phyloP scores from a whole-genome alignment of 768 basidiomycete species.

The Termitomyces sp. region DNA sequence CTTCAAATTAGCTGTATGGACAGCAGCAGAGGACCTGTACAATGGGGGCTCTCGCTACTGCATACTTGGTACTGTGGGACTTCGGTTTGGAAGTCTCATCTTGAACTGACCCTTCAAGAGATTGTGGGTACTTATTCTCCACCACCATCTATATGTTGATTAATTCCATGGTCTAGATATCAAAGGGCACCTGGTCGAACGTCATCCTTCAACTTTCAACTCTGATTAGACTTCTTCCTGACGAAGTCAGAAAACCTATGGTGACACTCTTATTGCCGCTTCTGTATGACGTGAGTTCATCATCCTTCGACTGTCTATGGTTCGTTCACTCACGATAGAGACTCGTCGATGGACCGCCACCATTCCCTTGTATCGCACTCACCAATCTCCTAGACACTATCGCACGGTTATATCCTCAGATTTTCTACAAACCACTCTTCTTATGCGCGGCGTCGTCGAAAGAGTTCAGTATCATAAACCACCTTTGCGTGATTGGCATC shows the following conservation, averaged over 20 bases:
- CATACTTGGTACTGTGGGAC: slow-evolving; percentile 34
- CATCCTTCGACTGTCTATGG: not conserved
- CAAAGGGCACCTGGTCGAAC: slow-evolving; percentile 35
- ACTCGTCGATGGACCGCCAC: slow-evolving; percentile 47
- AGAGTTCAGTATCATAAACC: slow-evolving; percentile 51
- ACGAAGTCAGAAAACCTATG: slow-evolving; percentile 38
- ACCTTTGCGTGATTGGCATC: slow-evolving; percentile 49
- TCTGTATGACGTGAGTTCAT: slow-evolving; percentile 42
- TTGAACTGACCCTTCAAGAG: slow-evolving; percentile 34
- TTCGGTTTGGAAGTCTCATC: slow-evolving; percentile 33
- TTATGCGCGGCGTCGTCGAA: slow-evolving; percentile 61
- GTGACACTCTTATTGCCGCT: slow-evolving; percentile 37
- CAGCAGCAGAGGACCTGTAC: slow-evolving; percentile 17
- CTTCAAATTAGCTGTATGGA: slow-evolving; percentile 33
- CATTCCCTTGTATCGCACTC: slow-evolving; percentile 39
- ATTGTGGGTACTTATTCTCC: slow-evolving; percentile 28
- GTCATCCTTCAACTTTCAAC: slow-evolving; percentile 34
- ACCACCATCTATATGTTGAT: slow-evolving; percentile 1
- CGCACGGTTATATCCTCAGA: slow-evolving; percentile 47
- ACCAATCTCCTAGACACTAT: slow-evolving; percentile 46
- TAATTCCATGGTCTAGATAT: slow-evolving; percentile 24
- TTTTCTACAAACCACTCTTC: slow-evolving; percentile 73
- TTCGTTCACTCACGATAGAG: slow-evolving; percentile 43
- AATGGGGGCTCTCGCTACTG: slow-evolving; percentile 27
- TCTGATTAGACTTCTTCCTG: slow-evolving; percentile 38